Base-by-base conservation (phyloP, 2,329 filamentous ascomycete genomes). In the Capronia coronata region DNA sequence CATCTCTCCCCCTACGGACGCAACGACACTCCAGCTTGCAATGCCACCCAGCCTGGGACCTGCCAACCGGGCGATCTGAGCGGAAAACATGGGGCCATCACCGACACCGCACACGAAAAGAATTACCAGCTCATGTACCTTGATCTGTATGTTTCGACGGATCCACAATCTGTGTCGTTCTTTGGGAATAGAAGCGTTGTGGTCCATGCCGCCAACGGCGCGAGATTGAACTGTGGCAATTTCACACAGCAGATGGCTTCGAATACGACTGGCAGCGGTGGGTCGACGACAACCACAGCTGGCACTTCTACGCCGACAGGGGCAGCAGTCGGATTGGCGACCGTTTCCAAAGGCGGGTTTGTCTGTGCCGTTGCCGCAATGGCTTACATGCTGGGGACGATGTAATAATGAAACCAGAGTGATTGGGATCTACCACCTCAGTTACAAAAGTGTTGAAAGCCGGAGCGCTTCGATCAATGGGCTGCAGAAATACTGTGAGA, bases 41-140 rank as follows among this genome's bases (percentile, higher is more conserved):
- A 87, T 61, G 30, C 68, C 9, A 59, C 64, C 8, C 63, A 69
- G 5, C 82, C 82, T 6, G 67, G 77, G 54, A 81, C 78, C 8
- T 93, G 86, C 71, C 80, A 91, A 68, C 79, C 86, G 9, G 86
- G 87, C 57, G 86, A 91, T 64, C 72, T 89, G 48, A 78, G 79
- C 59, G 86, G 86, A 63, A 91, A 43, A 29, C 40, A 29, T 21
- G 40, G 22, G 54, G 73, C 74, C 52, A 76, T 86, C 61, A 64
- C 67, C 22, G 73, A 75, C 55, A 82, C 75, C 62, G 62, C 39
- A 5, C 49, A 51, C 30, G 51, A 54, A 25, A 44, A 60, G n/a
- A 50, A 23, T 29, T 71, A 65, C 58, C 58, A 59, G 14, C 54
- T 55, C 32, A 54, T 55, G 39, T 74, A 77, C 56, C 59, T 64